Conservation (phyloP, 2,329 filamentous ascomycete species). For the Diaporthe vexans region DNA sequence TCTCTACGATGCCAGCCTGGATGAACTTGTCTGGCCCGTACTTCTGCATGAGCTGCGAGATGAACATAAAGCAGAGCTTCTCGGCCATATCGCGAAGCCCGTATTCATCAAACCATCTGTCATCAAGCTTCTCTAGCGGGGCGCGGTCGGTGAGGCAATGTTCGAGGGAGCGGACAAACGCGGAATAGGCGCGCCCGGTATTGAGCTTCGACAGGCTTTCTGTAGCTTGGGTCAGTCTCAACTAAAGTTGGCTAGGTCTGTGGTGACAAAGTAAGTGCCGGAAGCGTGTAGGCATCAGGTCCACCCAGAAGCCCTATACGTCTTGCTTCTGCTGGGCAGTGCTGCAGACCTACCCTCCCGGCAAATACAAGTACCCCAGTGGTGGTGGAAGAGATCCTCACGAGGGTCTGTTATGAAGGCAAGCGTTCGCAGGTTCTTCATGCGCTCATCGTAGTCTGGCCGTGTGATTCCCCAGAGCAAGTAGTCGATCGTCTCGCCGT, state of each 20-base stretch:
- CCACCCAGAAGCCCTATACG: conserved; percentile 22
- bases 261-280: conserved; percentile 1
- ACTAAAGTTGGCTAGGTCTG: not conserved
- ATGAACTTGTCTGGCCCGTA: conserved; percentile 70
- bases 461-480: conserved; percentile 72
- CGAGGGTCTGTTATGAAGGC: conserved; percentile 67
- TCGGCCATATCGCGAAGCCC: conserved; percentile 73
- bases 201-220: conserved; percentile 64
- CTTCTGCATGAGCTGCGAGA: conserved; percentile 71
- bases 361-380: conserved; percentile 13
- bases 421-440: conserved; percentile 69
- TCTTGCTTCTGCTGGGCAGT: conserved; percentile 50
- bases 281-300: conserved; percentile 3
- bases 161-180: conserved; percentile 73
- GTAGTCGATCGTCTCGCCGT: conserved; percentile 62
- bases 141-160: conserved; percentile 64
- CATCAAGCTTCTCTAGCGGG: conserved; percentile 64
- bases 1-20: conserved; percentile 76
- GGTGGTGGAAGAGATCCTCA: conserved; percentile 50
- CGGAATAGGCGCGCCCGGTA: conserved; percentile 65
- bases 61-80: conserved; percentile 70
- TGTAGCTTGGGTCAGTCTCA: conserved; percentile 43
- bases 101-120: conserved; percentile 74
- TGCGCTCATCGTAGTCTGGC: conserved; percentile 70
- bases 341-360: conserved; percentile 44